Evolutionary conservation across 495 filamentous ascomycete genomes (phyloP), one percentile per base, ranked within the genome.

Genomic region (Neurospora sp.): DNA sequence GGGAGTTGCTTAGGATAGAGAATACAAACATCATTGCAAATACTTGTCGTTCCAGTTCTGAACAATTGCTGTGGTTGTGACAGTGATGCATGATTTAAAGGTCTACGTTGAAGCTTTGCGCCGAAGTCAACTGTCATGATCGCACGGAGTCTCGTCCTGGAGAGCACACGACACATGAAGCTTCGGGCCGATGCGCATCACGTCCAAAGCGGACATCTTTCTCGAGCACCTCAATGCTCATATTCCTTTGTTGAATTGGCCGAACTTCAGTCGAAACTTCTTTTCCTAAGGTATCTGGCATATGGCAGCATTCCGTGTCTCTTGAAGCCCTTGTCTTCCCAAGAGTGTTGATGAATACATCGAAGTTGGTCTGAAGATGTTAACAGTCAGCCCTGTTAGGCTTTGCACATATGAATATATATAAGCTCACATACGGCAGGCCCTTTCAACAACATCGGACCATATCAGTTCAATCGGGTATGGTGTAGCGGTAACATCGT

Each of bases 401-500:
- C 40, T 18, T 7, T 6, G 41, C 6, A 0, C 0, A 7, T n/a
- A 44, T 44, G 41, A 3, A 5, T 14, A 44, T 14, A 44, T 65
- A 65, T 35, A 35, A 31, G 12, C 3, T 0, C 14, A 65, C 4
- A 3, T 1, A 4, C 27, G 6, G 3, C 1, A 2, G 2, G 0
- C 3, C 0, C 27, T 27, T 27, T 65, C 27, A 35, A 65, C 27
- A 65, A 61, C 22, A 61, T 61, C 53, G 53, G 53, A 61, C 53
- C 53, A 61, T 61, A 61, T 18, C 53, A 61, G 53, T 61, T 61
- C 53, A 61, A 61, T 61, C 53, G 53, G 53, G 53, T 61, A 61
- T 61, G 53, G 53, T 61, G 45, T 53, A 48, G 44, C 44, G 44
- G 44, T 48, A 48, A 48, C 44, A 48, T 48, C 44, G 44, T 48